A percentile compares a stretch with the other conserved stretches of the same genome.
Evolutionary conservation across 2,329 filamentous ascomycete species (phyloP).

Genomic region (Lithohypha guttulata): DNA sequence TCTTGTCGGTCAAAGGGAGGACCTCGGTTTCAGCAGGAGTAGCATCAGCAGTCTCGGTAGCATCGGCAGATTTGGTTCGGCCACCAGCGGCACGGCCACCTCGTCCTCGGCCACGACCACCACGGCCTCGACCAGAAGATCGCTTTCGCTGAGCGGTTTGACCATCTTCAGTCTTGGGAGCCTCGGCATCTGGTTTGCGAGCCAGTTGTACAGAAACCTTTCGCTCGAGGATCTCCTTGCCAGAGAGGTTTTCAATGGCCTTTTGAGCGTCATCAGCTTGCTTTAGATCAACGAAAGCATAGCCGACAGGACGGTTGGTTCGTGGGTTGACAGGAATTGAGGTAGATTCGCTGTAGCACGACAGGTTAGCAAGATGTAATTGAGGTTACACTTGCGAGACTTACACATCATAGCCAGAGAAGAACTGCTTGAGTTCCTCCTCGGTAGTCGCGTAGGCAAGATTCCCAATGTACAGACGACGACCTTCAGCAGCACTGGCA

Average conservation of each 20-base stretch:
- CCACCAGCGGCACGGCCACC: constrained; percentile 58
- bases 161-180: constrained; percentile 58
- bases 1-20: constrained; percentile 51
- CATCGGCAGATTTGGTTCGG: constrained; percentile 44
- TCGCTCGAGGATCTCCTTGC: constrained; percentile 94
- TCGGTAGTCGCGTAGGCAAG: constrained; percentile 99
- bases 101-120: constrained; percentile 50
- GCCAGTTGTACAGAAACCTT: constrained; percentile 99
- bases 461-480: constrained; percentile 99
- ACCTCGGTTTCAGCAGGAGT: constrained; percentile 32
- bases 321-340: constrained; percentile 99
- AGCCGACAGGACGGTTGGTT: constrained; percentile 95
- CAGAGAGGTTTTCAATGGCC: constrained; percentile 89
- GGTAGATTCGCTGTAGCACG: constrained; percentile 69
- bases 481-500: constrained; percentile 95
- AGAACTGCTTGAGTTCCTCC: constrained; percentile 99
- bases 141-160: constrained; percentile 52
- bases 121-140: constrained; percentile 48
- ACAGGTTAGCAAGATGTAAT: constrained; percentile 2
- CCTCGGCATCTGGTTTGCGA: constrained; percentile 82
- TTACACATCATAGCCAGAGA: constrained; percentile 99
- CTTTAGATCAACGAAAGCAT: constrained; percentile 96
- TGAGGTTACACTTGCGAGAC: constrained; percentile 38
- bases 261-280: constrained; percentile 90
- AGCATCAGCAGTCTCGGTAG: constrained; percentile 31